Evolutionary conservation across 2,329 filamentous ascomycete species (phyloP).

Genomic region (Colletotrichum plurivorum): DNA sequence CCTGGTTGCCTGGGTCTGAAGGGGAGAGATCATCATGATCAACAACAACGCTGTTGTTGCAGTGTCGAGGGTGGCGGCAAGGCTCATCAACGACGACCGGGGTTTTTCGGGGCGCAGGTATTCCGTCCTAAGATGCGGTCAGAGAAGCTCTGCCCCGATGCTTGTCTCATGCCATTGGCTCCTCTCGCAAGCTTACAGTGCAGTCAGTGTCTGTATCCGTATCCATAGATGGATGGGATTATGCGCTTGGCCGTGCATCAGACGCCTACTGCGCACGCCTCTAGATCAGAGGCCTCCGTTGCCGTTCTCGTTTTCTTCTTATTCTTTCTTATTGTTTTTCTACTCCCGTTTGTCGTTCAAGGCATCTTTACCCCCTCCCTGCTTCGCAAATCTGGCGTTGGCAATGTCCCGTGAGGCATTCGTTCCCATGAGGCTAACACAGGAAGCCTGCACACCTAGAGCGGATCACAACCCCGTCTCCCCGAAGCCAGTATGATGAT

Average conservation of each 20-base stretch:
- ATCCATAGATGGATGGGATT: not conserved
- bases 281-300: not conserved
- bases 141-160: not conserved
- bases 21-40: conserved; percentile 10
- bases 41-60: not conserved
- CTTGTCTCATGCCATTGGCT: not conserved
- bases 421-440: not conserved
- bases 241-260: not conserved
- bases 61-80: not conserved
- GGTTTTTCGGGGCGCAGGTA: not conserved
- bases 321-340: not conserved
- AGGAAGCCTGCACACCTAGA: too few relatives aligned
- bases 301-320: not conserved
- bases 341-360: not conserved
- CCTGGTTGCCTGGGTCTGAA: not conserved
- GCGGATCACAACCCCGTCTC: not conserved
- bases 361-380: not conserved
- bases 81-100: not conserved
- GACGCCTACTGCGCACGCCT: not conserved
- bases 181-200: conserved; percentile 1
- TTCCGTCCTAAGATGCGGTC: not conserved
- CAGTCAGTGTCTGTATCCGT: not conserved
- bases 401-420: not conserved
- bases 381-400: not conserved
- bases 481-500: not conserved